These are phyloP conservation scores for Leccinum variicolor DNA, from an alignment of 768 basidiomycete genomes.

Conservation along the genomic window DNA sequence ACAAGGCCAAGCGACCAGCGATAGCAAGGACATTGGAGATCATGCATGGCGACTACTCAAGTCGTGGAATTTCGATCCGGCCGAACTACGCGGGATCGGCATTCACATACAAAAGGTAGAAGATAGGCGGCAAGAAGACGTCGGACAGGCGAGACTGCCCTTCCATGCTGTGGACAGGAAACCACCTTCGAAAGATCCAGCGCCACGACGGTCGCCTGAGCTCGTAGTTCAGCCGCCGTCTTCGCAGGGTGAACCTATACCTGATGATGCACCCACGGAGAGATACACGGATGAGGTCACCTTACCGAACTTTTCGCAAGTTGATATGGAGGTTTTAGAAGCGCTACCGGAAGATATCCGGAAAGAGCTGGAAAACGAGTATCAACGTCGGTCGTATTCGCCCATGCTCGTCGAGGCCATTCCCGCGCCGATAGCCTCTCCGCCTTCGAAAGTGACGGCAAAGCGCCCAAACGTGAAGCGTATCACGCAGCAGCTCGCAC, in stretches of 20 bases:
- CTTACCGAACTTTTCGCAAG: slow-evolving; percentile 72
- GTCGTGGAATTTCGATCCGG: slow-evolving; percentile 73
- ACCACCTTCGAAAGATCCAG: background rate
- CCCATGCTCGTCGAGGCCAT: slow-evolving; percentile 33
- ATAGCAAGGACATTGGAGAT: slow-evolving; percentile 66
- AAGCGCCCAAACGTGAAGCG: slow-evolving; percentile 49
- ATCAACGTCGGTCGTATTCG: slow-evolving; percentile 56
- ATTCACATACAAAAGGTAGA: slow-evolving; percentile 92
- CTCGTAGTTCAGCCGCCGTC: slow-evolving; percentile 34
- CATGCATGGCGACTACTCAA: slow-evolving; percentile 75
- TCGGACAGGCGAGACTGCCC: slow-evolving; percentile 58
- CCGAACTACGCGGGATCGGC: slow-evolving; percentile 87
- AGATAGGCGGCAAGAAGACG: slow-evolving; percentile 34
- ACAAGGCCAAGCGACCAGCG: slow-evolving; percentile 69
- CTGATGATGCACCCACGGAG: slow-evolving; percentile 3
- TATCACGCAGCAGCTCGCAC: slow-evolving; percentile 62
- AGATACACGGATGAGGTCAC: slow-evolving; percentile 29
- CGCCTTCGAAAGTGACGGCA: slow-evolving; percentile 15
- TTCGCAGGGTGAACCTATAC: slow-evolving; percentile 25
- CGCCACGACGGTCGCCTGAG: slow-evolving; percentile 13
- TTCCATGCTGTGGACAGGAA: slow-evolving; percentile 41
- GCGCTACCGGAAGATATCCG: slow-evolving; percentile 69
- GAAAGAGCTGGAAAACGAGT: slow-evolving; percentile 64
- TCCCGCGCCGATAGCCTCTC: background rate
- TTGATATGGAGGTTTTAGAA: slow-evolving; percentile 67